phyloP scores from a whole-genome alignment of 2,329 filamentous ascomycete genomes.

The Myriosclerotinia duriaeana region DNA sequence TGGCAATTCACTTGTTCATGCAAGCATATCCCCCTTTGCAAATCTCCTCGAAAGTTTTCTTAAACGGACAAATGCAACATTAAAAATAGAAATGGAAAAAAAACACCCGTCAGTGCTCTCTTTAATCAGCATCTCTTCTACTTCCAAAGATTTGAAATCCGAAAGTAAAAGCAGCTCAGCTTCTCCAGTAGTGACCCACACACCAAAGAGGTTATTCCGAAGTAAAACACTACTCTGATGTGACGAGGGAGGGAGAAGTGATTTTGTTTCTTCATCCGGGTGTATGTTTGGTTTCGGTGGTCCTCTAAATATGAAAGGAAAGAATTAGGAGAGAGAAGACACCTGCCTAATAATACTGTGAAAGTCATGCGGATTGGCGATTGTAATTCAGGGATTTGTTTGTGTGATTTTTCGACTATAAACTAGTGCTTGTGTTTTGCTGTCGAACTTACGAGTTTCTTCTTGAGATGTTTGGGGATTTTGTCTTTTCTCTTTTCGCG shows the following conservation, averaged over 20 bases:
- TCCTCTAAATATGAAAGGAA: neutral
- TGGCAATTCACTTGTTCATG: neutral
- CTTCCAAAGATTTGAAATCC: neutral
- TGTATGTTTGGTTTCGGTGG: conserved; percentile 13
- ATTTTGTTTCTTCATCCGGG: conserved; percentile 38
- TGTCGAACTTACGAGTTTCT: conserved; percentile 67
- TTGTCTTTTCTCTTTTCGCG: conserved; percentile 90
- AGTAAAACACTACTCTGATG: conserved; percentile 32
- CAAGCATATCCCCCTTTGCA: neutral
- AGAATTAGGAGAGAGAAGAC: neutral
- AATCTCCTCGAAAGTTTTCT: too few relatives aligned
- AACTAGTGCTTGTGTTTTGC: conserved; percentile 40
- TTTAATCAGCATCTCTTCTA: conserved; percentile 37
- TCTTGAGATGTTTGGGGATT: conserved; percentile 96
- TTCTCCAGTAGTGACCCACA: conserved; percentile 25
- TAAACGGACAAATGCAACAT: neutral
- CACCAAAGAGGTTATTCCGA: conserved; percentile 31
- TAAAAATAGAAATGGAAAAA: neutral
- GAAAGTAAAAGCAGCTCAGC: conserved; percentile 24
- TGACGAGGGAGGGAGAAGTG: conserved; percentile 26
- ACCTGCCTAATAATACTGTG: neutral
- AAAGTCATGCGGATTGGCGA: neutral
- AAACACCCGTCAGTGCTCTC: conserved; percentile 39
- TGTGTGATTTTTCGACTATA: conserved; percentile 17
- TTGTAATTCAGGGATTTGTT: neutral